Evolutionary conservation across 1,139 yeast species (phyloP).

Genomic region (Scheffersomyces stambukii): DNA sequence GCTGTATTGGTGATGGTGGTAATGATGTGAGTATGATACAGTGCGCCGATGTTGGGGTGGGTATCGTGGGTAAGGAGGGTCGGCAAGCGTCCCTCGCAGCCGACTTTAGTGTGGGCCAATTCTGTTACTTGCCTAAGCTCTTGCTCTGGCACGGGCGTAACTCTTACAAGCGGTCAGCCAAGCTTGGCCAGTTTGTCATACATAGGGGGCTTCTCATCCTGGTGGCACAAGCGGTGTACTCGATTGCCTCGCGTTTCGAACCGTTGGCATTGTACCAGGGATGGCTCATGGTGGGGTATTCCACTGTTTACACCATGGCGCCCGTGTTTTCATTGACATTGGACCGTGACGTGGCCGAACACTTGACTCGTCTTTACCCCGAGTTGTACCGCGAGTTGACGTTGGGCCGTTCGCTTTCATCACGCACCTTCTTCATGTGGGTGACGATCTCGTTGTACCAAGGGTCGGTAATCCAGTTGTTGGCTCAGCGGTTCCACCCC

Average conservation of each 20-base stretch:
- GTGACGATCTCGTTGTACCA: constrained; percentile 82
- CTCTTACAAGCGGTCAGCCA: constrained; percentile 92
- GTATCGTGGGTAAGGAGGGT: constrained; percentile 98
- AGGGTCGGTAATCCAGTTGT: constrained; percentile 75
- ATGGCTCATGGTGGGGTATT: constrained; percentile 97
- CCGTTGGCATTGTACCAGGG: constrained; percentile 95
- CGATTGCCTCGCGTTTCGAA: constrained; percentile 81
- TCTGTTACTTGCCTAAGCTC: constrained; percentile 81
- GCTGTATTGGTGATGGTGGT: constrained; percentile 99
- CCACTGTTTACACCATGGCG: constrained; percentile 96
- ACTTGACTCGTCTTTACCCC: constrained; percentile 85
- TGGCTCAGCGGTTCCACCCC: constrained; percentile 74
- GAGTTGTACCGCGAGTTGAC: constrained; percentile 92
- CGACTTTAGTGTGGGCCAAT: constrained; percentile 90
- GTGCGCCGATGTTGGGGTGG: constrained; percentile 98
- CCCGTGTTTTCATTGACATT: constrained; percentile 93
- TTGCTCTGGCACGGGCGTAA: constrained; percentile 98
- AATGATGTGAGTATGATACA: constrained; percentile 99
- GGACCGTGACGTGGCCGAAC: constrained; percentile 89
- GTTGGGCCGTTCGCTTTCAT: constrained; percentile 80
- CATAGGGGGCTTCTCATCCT: constrained; percentile 94
- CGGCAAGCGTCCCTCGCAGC: constrained; percentile 97
- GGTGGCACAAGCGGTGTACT: constrained; percentile 93
- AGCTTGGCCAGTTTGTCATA: constrained; percentile 90
- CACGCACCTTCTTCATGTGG: constrained; percentile 89